Evolutionary conservation across 2,329 filamentous ascomycete species (phyloP), one percentile per base, ranked within the genome.

Genomic region (Colletotrichum camelliae): DNA sequence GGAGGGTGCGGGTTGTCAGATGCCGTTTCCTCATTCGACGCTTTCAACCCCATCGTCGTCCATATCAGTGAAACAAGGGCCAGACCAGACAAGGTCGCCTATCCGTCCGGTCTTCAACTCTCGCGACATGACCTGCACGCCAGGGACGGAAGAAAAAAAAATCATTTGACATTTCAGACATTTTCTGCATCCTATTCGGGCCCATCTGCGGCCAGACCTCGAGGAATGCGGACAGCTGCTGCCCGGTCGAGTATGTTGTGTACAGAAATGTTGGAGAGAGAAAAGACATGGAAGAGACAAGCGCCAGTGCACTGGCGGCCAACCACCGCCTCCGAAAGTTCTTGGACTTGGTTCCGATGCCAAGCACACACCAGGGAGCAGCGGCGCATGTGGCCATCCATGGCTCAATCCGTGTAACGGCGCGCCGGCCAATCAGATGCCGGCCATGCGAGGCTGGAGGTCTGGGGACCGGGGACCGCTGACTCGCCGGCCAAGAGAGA

Each of bases 61-160:
- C 72, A 58, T 62, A 75, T 71, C 75, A 75, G 69, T 77, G 76
- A 77, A 73, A 77, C 76, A 77, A 64, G 60, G 55, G 62, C 76
- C 74, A 70, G 65, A 70, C 76, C 74, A 35, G 43, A 67, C 74
- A 39, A 70, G 70, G 57, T 65, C 33, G 70, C 73, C 70, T 75
- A 55, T 58, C 37, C 73, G 72, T 67, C 62, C 68, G 68, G 67
- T 33, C 21, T 39, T 67, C 48, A 39, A 39, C 29, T 58, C 58
- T 62, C 71, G 71, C 69, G n/a, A 61, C 58, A 52, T 77, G 67
- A 71, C 72, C 67, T 77, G 75, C 72, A 65, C 27, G 67, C 55
- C 60, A 75, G 33, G n/a, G 10, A 52, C 43, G 29, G 16, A 7
- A 7, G 13, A 7, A 35, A 18, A 52, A 52, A 48, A 18, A 52